These are phyloP conservation scores for Thielaviopsis euricoi DNA, from an alignment of 2,329 filamentous ascomycete species.

Conservation along the genomic window DNA sequence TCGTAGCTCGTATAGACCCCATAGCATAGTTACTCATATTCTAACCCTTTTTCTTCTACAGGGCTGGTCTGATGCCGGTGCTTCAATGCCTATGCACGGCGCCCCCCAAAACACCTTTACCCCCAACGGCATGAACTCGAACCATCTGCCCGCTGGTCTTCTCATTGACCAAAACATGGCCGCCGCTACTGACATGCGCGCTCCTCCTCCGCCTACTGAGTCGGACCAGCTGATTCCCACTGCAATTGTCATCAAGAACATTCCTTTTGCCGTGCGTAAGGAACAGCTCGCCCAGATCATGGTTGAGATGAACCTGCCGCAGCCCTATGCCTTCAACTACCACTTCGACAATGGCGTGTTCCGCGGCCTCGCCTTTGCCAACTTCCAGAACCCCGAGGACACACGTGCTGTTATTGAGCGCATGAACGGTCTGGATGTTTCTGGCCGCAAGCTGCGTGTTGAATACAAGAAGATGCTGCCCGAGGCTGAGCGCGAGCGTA, in stretches of 20 bases:
- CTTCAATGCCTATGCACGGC: conserved; percentile 24
- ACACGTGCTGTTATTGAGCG: conserved; percentile 82
- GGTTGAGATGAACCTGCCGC: conserved; percentile 81
- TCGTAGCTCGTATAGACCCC: too few relatives aligned
- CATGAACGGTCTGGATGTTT: conserved; percentile 90
- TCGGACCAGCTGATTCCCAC: conserved; percentile 90
- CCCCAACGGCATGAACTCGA: conserved; percentile 20
- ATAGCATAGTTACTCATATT: background rate
- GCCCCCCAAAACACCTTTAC: conserved; percentile 21
- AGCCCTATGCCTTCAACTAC: conserved; percentile 98
- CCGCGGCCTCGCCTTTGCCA: conserved; percentile 87
- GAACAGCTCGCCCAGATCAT: conserved; percentile 86
- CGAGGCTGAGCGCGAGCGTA: conserved; percentile 81
- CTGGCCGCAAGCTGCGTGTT: conserved; percentile 83
- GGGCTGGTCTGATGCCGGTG: conserved; percentile 34
- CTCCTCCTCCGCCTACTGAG: conserved; percentile 28
- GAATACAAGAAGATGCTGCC: conserved; percentile 99
- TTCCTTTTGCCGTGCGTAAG: conserved; percentile 95
- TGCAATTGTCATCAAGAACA: conserved; percentile 98
- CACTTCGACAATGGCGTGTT: conserved; percentile 98
- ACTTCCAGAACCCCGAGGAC: conserved; percentile 91
- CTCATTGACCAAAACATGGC: conserved; percentile 24
- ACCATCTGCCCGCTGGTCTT: conserved; percentile 24
- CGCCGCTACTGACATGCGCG: conserved; percentile 17
- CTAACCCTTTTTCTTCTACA: conserved; percentile 14